Base-by-base conservation (phyloP, 768 basidiomycete genomes). In the Leucocoprinus sp. region DNA sequence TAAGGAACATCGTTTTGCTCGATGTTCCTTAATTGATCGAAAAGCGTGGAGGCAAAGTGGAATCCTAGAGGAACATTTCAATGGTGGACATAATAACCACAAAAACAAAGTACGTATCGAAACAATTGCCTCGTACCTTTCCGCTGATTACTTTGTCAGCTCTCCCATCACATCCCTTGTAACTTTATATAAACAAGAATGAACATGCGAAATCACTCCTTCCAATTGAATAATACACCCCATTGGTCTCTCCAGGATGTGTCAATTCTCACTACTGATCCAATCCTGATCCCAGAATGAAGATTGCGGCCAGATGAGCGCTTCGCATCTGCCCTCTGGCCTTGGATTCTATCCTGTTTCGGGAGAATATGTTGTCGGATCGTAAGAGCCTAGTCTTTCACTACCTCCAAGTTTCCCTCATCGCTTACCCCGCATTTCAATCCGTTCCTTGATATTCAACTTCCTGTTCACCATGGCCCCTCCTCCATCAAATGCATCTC, bases 241-340 rank as follows among this genome's bases (percentile, higher is more conserved):
- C 0, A 73, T 67, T 26, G 88, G 88, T 2, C 63, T 91, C 3
- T 78, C 84, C 2, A 86, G 86, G 12, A 84, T 84, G 54, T 19
- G 73, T 61, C 24, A 24, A 17, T 37, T 5, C 4, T 14, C 15
- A 18, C 18, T 19, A 17, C 37, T 37, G 26, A 40, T 40, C 39
- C 26, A 11, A 31, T 11, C 14, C 9, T 3, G 5, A 42, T 8
- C 43, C 19, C 49, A 88, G 82, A 92, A 91, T 54, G 88, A 92
- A 59, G 88, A 92, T 57, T 90, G 87, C 52, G 87, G 89, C 1
- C 88, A 92, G 57, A 91, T 91, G 88, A 86, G 83, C 54, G 84
- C 87, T 0, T 91, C 87, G 87, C 90, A 82, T 54, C 71, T 90
- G 11, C 90, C 89, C 64, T 82, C 78, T 41, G 78, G 85, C 0